Evolutionary conservation across 2,329 filamentous ascomycete species (phyloP), one percentile per base, ranked within the genome.

Genomic region (Mycosphaerella sp.): DNA sequence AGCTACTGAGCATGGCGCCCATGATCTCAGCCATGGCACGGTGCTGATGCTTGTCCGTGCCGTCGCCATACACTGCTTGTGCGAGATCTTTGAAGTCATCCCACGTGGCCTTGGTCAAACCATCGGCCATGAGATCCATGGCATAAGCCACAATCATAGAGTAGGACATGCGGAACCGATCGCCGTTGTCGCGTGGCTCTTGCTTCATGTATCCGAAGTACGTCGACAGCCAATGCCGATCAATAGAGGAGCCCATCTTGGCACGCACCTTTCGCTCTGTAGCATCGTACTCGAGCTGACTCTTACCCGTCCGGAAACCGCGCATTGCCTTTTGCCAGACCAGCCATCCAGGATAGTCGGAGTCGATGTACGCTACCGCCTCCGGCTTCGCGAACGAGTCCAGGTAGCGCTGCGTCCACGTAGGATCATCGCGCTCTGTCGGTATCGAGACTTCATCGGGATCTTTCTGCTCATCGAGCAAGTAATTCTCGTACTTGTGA

Each of bases 1-100:
- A 89, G 36, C 88, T 89, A 12, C 84, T 83, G 26, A 98, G 77
- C 64, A 98, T 72, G 4, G 89, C 91, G 11, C 88, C 90, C 47
- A 98, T 76, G 53, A 98, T 96, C 72, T 98, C 93, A 0, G 93
- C 83, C 2, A 93, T 95, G 12, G 93, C 93, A 49, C 93, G 87
- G 69, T 98, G 93, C 69, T 98, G 92, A 70, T 98, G 93, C 72
- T 96, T 96, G 69, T 98, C 93, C 64, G 85, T 93, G 8, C 95
- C 93, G 69, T 98, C 92, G 11, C 85, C 92, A 66, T 89, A 97
- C 0, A 95, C 83, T 1, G 82, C 81, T 55, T 80, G 76, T 4
- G 87, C 82, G 56, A 96, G 78, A 62, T 91, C 85, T 67, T 92
- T 86, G 69, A 98, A 84, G 52, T 98, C 93, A 5, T 92, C 84